Conservation (phyloP, 768 basidiomycete species). For the Wakefieldia striispora region DNA sequence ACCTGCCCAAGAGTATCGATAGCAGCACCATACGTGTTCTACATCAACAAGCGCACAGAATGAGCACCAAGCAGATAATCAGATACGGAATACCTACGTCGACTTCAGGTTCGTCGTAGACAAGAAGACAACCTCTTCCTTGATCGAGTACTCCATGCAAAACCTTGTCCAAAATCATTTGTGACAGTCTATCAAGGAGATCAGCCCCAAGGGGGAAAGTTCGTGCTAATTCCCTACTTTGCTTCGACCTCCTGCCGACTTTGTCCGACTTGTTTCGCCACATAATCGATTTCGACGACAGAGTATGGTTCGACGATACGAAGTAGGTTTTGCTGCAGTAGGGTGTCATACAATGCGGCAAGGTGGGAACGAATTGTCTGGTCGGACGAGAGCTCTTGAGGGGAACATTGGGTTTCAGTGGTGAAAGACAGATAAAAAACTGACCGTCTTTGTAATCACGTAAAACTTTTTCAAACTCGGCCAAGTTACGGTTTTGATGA, state of each 20-base stretch:
- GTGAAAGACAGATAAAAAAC: slow-evolving; percentile 9
- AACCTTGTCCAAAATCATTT: slow-evolving; percentile 97
- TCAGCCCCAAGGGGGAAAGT: slow-evolving; percentile 2
- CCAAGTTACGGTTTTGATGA: slow-evolving; percentile 87
- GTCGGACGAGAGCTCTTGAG: slow-evolving; percentile 87
- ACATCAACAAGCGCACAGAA: slow-evolving; percentile 1
- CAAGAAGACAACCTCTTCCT: slow-evolving; percentile 84
- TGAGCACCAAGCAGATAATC: slow-evolving; percentile 1
- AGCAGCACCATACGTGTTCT: slow-evolving; percentile 88
- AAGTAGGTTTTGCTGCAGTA: slow-evolving; percentile 93
- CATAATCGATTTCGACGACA: slow-evolving; percentile 85
- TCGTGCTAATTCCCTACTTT: slow-evolving; percentile 55
- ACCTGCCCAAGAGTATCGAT: slow-evolving; percentile 89
- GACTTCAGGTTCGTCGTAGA: slow-evolving; percentile 84
- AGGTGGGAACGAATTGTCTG: slow-evolving; percentile 95
- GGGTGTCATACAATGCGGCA: slow-evolving; percentile 89
- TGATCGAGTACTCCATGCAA: slow-evolving; percentile 97
- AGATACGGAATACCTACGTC: slow-evolving; percentile 59
- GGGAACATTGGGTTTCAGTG: background rate
- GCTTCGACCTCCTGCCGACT: slow-evolving; percentile 85
- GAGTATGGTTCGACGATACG: slow-evolving; percentile 96
- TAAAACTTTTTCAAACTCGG: slow-evolving; percentile 85
- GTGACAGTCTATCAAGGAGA: slow-evolving; percentile 63
- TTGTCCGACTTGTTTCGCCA: slow-evolving; percentile 85
- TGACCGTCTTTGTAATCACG: slow-evolving; percentile 81